A percentile compares a stretch with the other conserved stretches of the same genome.
phyloP scores from a whole-genome alignment of 176 grass and related monocot species.

The Oryza australiensis region DNA sequence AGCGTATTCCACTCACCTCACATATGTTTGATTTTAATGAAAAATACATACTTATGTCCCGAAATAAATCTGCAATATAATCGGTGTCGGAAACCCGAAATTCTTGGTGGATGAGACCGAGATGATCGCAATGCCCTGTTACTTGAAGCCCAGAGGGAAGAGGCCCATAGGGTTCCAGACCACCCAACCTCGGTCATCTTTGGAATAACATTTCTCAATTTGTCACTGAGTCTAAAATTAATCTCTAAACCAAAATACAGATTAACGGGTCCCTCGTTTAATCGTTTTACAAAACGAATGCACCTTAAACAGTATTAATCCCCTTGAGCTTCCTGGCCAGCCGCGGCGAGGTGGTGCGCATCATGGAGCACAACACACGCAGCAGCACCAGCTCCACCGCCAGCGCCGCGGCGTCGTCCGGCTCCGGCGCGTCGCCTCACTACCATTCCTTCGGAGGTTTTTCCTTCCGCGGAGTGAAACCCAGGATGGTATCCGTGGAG shows the following conservation, averaged over 20 bases:
- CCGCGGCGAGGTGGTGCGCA: constrained; percentile 61
- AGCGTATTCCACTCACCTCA: neutral
- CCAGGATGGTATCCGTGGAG: too few relatives aligned
- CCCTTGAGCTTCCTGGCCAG: constrained; percentile 31
- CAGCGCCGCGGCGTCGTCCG: constrained; percentile 22
- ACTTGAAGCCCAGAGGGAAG: too few relatives aligned
- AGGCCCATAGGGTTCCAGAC: too few relatives aligned
- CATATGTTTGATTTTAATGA: neutral
- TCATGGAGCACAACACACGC: constrained; percentile 55
- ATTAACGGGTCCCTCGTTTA: too few relatives aligned
- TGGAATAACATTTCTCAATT: too few relatives aligned
- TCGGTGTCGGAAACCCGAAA: neutral
- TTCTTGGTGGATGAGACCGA: neutral
- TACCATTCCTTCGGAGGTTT: constrained; percentile 40
- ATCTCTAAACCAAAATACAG: too few relatives aligned
- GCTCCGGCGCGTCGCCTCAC: constrained; percentile 24
- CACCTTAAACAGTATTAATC: too few relatives aligned
- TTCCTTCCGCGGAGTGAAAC: too few relatives aligned
- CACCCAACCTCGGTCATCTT: too few relatives aligned
- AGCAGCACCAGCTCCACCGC: neutral
- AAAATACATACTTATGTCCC: neutral
- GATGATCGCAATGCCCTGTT: neutral
- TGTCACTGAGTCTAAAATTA: too few relatives aligned
- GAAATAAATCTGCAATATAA: neutral
- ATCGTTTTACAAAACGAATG: too few relatives aligned